Base-by-base conservation (phyloP, 2,329 filamentous ascomycete species). In the Nannizziopsis arthrosporioides region DNA sequence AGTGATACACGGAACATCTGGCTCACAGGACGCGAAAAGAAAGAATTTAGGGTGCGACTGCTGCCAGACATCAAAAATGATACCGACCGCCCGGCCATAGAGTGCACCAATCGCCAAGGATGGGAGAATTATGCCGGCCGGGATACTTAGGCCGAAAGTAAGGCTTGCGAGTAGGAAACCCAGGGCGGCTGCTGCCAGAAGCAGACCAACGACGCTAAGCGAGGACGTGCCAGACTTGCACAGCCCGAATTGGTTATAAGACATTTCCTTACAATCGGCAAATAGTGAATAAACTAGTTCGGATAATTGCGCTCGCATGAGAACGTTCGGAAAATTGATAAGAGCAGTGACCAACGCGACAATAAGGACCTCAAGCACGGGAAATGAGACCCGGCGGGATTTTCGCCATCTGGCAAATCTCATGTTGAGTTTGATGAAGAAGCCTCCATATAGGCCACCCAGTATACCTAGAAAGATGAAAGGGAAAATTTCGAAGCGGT, bases 351-450 rank as follows among this genome's bases (percentile, higher is more conserved):
- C 61, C 37, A 89, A 70, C 3, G 90, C 81, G 18, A 94, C 79
- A n/a, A 80, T 66, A 17, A 83, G 69, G 8, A 96, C 90, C 68
- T 96, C 89, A 11, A 76, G 65, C 22, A 95, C 72, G 1, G 92
- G 89, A 3, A 78, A 78, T 30, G 83, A 80, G 12, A 87, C 77
- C 61, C 78, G 80, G 12, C 74, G 67, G 31, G 79, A 74, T 59
- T 84, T 84, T 59, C 89, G 85, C 81, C 86, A 93, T 56, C 76
- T 73, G 1, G 88, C 84, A 35, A 96, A 74, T 51, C 76, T 77
- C 82, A 95, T 93, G 67, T 98, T 98, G 51, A 87, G 72, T 60
- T 88, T 90, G 71, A 96, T 95, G 63, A 98, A 94, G 45, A 95
- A 76, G 2, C 86, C 90, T 6, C 92, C 92, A 58, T 94, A 96